Conservation (phyloP, 2,329 filamentous ascomycete species). For the Lachnellula willkommii region DNA sequence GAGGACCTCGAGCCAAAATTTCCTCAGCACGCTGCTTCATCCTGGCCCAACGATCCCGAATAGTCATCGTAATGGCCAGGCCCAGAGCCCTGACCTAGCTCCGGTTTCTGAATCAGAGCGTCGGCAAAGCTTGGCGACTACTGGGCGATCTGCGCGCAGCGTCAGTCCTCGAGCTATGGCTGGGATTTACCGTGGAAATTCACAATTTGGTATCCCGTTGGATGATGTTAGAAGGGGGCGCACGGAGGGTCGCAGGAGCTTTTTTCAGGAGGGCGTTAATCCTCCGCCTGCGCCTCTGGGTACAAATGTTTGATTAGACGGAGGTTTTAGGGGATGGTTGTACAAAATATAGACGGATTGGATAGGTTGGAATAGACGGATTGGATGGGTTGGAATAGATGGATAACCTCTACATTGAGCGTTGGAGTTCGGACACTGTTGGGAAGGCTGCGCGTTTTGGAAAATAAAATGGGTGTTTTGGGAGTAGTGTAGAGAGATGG, state of each 20-base stretch:
- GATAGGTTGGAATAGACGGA: too few relatives aligned
- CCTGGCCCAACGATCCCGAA: slow-evolving; percentile 30
- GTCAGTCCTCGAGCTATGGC: slow-evolving; percentile 5
- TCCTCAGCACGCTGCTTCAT: slow-evolving; percentile 28
- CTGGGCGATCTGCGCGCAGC: slow-evolving; percentile 3
- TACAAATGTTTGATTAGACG: too few relatives aligned
- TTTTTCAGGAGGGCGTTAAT: slow-evolving; percentile 23
- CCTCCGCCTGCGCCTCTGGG: neutral
- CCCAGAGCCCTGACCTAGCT: too few relatives aligned
- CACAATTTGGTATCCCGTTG: neutral
- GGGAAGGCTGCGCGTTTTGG: too few relatives aligned
- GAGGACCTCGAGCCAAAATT: slow-evolving; percentile 14
- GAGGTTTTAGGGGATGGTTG: too few relatives aligned
- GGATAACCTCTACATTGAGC: too few relatives aligned
- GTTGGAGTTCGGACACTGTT: too few relatives aligned
- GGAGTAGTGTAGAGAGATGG: too few relatives aligned
- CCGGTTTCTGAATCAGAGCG: neutral
- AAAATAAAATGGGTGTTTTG: too few relatives aligned
- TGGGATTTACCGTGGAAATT: neutral
- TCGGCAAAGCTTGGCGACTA: slow-evolving; percentile 10
- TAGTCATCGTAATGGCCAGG: slow-evolving; percentile 14
- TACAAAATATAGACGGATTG: too few relatives aligned
- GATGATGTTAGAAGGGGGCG: slow-evolving; percentile 7
- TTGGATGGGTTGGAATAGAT: too few relatives aligned
- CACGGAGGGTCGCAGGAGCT: slow-evolving; percentile 17